These are phyloP conservation scores for Drosera capensis DNA, from an alignment of 148 eudicot species.

Conservation along the genomic window DNA sequence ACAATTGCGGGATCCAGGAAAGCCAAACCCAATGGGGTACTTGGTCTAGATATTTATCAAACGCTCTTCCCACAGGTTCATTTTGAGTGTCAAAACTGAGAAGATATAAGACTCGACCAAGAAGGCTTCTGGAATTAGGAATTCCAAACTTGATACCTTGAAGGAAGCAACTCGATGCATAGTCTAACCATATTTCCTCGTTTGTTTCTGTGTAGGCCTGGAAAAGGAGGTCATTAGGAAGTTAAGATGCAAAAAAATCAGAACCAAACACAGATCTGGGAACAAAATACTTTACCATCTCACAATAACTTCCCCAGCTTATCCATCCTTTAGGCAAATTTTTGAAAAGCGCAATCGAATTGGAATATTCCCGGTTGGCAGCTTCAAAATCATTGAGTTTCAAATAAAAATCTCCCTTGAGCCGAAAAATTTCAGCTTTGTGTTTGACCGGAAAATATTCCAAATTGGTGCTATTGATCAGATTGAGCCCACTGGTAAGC, in stretches of 20 bases:
- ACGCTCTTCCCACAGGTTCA: constrained; percentile 84
- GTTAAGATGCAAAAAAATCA: neutral
- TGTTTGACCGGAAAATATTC: constrained; percentile 88
- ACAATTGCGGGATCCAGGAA: constrained; percentile 94
- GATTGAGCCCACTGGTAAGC: constrained; percentile 72
- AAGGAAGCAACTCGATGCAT: constrained; percentile 93
- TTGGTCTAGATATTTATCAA: constrained; percentile 89
- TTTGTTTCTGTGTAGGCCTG: constrained; percentile 91
- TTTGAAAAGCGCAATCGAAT: constrained; percentile 74
- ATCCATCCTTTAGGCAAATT: constrained; percentile 96
- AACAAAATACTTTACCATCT: constrained; percentile 40
- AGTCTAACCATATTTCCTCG: constrained; percentile 94
- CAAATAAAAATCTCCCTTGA: constrained; percentile 74
- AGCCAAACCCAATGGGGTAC: constrained; percentile 99
- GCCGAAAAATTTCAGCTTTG: constrained; percentile 87
- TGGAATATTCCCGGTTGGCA: constrained; percentile 88
- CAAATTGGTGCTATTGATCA: constrained; percentile 83
- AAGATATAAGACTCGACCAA: constrained; percentile 92
- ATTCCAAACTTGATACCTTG: constrained; percentile 94
- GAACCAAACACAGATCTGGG: neutral
- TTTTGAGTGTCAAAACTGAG: constrained; percentile 91
- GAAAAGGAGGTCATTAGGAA: constrained; percentile 5
- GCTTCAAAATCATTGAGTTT: constrained; percentile 88
- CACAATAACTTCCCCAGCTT: constrained; percentile 99
- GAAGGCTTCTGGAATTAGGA: constrained; percentile 87